Conservation (phyloP, 2,329 filamentous ascomycete genomes). For the Cyphellophora europaea region DNA sequence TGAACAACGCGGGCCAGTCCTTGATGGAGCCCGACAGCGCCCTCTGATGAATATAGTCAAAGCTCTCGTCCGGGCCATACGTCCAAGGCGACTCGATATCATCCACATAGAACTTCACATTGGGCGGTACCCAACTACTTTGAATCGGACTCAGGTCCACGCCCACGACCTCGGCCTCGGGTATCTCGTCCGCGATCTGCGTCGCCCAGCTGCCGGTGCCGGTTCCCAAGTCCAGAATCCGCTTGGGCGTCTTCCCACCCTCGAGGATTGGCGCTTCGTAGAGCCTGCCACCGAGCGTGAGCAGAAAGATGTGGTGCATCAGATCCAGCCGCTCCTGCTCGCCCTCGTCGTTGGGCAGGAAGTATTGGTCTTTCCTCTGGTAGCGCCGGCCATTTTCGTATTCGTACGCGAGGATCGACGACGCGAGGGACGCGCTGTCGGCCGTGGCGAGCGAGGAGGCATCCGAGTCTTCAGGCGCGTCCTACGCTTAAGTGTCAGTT, state of each 20-base stretch:
- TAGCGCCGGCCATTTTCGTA: conserved; percentile 34
- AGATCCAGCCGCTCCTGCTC: conserved; percentile 28
- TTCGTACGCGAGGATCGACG: conserved; percentile 19
- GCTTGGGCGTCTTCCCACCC: conserved; percentile 16
- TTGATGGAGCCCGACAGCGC: conserved; percentile 17
- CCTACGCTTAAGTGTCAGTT: no score
- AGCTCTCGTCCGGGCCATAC: conserved; percentile 39
- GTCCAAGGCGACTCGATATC: conserved; percentile 50
- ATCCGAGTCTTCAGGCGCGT: no score
- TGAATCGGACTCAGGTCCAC: conserved; percentile 31
- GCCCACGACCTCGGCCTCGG: conserved; percentile 25
- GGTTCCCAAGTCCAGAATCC: conserved; percentile 31
- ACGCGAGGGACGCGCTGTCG: conserved; percentile 1
- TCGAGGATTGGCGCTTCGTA: conserved; percentile 28
- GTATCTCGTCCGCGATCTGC: conserved; percentile 30
- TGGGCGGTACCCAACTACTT: conserved; percentile 38
- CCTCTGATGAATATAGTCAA: conserved; percentile 43
- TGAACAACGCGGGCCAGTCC: conserved; percentile 17
- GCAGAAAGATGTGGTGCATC: conserved; percentile 18
- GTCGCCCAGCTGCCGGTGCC: conserved; percentile 34
- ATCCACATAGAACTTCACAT: conserved; percentile 47
- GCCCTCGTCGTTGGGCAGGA: conserved; percentile 34
- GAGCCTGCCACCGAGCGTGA: conserved; percentile 26
- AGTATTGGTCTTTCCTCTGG: conserved; percentile 31
- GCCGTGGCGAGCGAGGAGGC: no score